Conservation (phyloP, 192 early-diverging fungal genomes). For the Coemansia sp. region DNA sequence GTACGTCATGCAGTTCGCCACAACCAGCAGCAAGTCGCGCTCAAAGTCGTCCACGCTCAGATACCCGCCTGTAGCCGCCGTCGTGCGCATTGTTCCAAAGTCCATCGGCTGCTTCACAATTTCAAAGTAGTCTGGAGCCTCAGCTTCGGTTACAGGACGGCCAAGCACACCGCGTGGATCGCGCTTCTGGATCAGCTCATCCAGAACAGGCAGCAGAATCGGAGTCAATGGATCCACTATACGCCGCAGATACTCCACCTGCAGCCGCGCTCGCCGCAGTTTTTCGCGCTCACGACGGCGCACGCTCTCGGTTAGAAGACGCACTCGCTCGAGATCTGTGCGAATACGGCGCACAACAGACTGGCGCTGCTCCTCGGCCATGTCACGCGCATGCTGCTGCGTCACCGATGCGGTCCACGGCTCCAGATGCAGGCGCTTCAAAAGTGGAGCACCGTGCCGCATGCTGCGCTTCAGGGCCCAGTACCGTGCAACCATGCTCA, state of each 20-base stretch:
- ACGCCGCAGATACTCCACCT: slow-evolving; percentile 64
- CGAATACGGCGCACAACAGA: slow-evolving; percentile 61
- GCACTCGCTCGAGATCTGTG: slow-evolving; percentile 83
- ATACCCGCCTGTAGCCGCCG: slow-evolving; percentile 61
- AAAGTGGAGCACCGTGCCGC: slow-evolving; percentile 87
- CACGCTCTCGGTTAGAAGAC: slow-evolving; percentile 77
- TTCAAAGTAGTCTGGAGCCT: slow-evolving; percentile 75
- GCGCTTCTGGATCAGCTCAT: slow-evolving; percentile 64
- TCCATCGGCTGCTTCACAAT: slow-evolving; percentile 76
- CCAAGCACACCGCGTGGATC: slow-evolving; percentile 69
- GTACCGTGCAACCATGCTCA: slow-evolving; percentile 70
- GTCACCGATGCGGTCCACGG: slow-evolving; percentile 89
- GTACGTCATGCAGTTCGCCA: slow-evolving; percentile 46
- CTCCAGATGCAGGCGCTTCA: slow-evolving; percentile 95
- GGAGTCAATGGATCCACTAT: slow-evolving; percentile 70
- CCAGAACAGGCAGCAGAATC: slow-evolving; percentile 62
- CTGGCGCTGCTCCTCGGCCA: slow-evolving; percentile 67
- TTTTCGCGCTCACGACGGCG: slow-evolving; percentile 72
- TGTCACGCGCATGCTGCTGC: slow-evolving; percentile 73
- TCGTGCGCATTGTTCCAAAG: slow-evolving; percentile 62
- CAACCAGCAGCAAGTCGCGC: slow-evolving; percentile 40
- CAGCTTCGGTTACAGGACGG: slow-evolving; percentile 62
- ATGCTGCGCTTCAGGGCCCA: slow-evolving; percentile 93
- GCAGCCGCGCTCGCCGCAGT: slow-evolving; percentile 56
- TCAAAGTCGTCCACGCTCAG: slow-evolving; percentile 58